Percentiles rank a stretch among this genome's conserved stretches.
phyloP scores from a whole-genome alignment of 192 early-diverging fungal species.

The Pecoramyces ruminantium region DNA sequence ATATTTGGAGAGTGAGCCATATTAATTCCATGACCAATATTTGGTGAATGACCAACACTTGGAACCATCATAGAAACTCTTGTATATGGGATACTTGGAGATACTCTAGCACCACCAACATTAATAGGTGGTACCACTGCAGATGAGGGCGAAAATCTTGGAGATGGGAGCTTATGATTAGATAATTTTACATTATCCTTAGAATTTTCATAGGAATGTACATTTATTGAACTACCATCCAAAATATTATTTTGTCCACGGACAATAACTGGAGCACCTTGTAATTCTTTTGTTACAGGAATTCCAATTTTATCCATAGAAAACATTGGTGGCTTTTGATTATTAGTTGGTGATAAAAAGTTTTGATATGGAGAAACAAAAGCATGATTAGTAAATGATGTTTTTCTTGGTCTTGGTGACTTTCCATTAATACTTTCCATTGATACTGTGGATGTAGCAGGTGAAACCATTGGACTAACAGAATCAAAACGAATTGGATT shows the following conservation, averaged over 20 bases:
- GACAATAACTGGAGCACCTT: no score
- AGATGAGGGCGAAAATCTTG: not conserved
- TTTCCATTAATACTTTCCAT: not conserved
- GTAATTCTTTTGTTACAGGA: no score
- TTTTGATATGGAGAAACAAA: not conserved
- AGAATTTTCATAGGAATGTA: no score
- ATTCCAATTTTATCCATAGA: no score
- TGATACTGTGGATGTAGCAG: not conserved
- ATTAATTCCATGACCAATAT: no score
- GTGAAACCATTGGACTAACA: not conserved
- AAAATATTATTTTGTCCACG: no score
- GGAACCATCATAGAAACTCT: not conserved
- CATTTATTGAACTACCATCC: no score
- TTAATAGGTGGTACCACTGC: not conserved
- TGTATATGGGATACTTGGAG: not conserved
- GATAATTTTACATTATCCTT: no score
- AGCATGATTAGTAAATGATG: not conserved
- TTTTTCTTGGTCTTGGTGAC: not conserved
- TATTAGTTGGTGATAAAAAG: no score
- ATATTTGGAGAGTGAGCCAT: no score
- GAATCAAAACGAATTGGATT: not conserved
- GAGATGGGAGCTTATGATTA: no score
- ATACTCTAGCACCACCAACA: not conserved
- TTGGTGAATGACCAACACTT: not conserved
- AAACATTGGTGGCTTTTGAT: no score